Base-by-base conservation (phyloP, 257 asterid genomes). In the Rhazya stricta region DNA sequence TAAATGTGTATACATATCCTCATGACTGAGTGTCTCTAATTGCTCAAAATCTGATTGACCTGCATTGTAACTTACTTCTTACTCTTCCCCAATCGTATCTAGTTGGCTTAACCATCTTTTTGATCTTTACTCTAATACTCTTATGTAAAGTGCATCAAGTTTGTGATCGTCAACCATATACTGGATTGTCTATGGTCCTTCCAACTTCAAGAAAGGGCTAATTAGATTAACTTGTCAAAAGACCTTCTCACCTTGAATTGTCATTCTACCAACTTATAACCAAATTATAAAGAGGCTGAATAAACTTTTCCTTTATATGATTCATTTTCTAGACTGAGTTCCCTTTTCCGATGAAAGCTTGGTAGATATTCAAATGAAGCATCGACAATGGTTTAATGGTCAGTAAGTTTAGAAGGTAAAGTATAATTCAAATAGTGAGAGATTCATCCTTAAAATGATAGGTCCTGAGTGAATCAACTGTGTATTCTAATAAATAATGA, bases 31-130 rank as follows among this genome's bases (percentile, higher is more conserved):
- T n/a, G n/a, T n/a, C n/a, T n/a, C n/a, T n/a, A n/a, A n/a, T 48
- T 48, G 54, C 54, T 48, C 54, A 48, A 48, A n/a, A n/a, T 39
- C 43, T 48, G 54, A 23, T 48, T 48, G 54, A 48, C 54, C 54
- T 48, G 9, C 61, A 54, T 54, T 23, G 30, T 23, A 12, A 54
- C 29, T n/a, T 54, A 8, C 8, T 13, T 21, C 29, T 54, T 21
- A 57, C 63, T 57, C 34, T 57, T 58, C 12, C 43, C 23, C 27
- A 63, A 63, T 6, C 25, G 11, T 73, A 43, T 56, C 69, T 27
- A 8, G 41, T 74, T 74, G 77, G 61, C 70, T 74, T 58, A 46
- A 41, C 60, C 53, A 23, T 27, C 23, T 21, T 11, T 60, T 60
- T 67, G n/a, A 74, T 60, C 32, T 58, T 42, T 72, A 57, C 30